These are phyloP conservation scores for Xylaria castorea DNA, from an alignment of 495 filamentous ascomycete genomes.

Conservation along the genomic window DNA sequence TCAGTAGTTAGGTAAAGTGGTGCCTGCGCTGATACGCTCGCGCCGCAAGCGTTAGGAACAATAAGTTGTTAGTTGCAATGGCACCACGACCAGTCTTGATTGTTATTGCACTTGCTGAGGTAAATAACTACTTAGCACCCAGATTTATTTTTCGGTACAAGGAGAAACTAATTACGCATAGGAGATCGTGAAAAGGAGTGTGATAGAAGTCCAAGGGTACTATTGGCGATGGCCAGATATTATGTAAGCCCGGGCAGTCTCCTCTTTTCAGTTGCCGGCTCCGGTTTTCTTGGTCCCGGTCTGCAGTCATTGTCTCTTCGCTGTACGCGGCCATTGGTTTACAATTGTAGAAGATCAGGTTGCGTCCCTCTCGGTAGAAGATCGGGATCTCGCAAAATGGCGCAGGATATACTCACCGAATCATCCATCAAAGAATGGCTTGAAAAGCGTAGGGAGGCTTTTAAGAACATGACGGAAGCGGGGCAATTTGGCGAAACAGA, in stretches of 20 bases:
- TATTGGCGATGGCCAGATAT: background rate
- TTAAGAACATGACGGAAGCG: background rate
- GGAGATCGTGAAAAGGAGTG: background rate
- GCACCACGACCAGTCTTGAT: no score
- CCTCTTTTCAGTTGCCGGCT: background rate
- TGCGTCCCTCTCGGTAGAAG: background rate
- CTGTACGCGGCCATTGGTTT: background rate
- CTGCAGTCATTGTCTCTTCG: background rate
- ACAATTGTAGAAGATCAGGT: background rate
- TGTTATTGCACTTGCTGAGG: no score
- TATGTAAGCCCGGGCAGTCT: background rate
- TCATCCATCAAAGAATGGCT: conserved; percentile 7
- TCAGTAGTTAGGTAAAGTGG: no score
- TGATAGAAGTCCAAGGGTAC: background rate
- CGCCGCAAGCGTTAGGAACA: no score
- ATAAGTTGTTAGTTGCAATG: no score
- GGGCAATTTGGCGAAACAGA: background rate
- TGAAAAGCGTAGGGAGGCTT: background rate
- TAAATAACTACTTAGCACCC: no score
- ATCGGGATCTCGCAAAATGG: background rate
- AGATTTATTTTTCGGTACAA: no score
- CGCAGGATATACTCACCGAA: background rate
- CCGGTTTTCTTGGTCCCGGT: background rate
- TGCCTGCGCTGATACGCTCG: no score
- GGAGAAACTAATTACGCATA: background rate